These are phyloP conservation scores for Cladosporium sp. DNA, from an alignment of 2,329 filamentous ascomycete genomes.

Conservation along the genomic window DNA sequence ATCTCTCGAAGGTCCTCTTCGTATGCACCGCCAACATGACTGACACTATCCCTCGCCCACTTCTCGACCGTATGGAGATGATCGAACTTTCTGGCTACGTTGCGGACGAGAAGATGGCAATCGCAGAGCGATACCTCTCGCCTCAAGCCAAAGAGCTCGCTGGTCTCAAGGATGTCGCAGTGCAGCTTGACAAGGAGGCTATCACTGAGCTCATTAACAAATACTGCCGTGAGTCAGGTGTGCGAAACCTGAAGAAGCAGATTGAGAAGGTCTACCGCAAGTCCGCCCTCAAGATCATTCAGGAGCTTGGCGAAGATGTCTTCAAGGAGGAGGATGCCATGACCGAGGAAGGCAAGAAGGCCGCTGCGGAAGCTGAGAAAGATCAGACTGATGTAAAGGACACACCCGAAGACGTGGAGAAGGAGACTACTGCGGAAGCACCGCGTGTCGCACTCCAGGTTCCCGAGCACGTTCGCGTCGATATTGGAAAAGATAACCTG, in stretches of 20 bases:
- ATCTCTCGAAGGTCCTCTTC: conserved; percentile 94
- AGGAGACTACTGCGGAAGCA: conserved; percentile 54
- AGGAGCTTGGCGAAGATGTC: conserved; percentile 82
- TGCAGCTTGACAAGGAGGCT: conserved; percentile 78
- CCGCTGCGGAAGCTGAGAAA: conserved; percentile 66
- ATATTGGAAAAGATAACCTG: conserved; percentile 81
- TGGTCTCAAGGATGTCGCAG: conserved; percentile 83
- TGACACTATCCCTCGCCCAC: conserved; percentile 89
- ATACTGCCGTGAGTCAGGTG: conserved; percentile 94
- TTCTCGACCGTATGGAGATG: conserved; percentile 96
- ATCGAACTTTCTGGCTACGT: conserved; percentile 96
- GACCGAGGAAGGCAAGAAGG: conserved; percentile 80
- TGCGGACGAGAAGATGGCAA: conserved; percentile 97
- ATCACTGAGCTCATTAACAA: conserved; percentile 98
- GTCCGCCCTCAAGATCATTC: conserved; percentile 93
- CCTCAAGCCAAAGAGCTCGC: conserved; percentile 93
- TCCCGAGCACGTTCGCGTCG: conserved; percentile 79
- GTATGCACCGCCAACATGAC: conserved; percentile 99
- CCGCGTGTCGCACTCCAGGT: conserved; percentile 77
- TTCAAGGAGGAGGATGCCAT: conserved; percentile 76
- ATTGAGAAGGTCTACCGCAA: conserved; percentile 99
- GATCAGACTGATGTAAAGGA: conserved; percentile 61
- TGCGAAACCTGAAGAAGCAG: conserved; percentile 97
- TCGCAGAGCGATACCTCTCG: conserved; percentile 86
- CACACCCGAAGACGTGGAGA: conserved; percentile 52